phyloP scores from a whole-genome alignment of 306 rosid genomes.

The barrel medic (Medicago truncatula) region MtrunA17r5.0-ANR NC_053047.1:38842001-38842500 shows the following conservation, averaged over 20 bases:
- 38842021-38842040: background rate
- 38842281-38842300: background rate
- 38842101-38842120: slow-evolving; percentile 90
- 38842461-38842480: background rate
- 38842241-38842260: background rate
- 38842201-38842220: background rate
- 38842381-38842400: background rate
- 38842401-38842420: background rate
- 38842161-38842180: no score
- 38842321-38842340: background rate
- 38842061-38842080: slow-evolving; percentile 85
- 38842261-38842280: background rate
- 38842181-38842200: no score
- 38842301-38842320: background rate
- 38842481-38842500: background rate
- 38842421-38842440: background rate
- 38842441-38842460: background rate
- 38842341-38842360: background rate
- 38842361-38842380: background rate
- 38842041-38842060: slow-evolving; percentile 32
- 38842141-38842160: slow-evolving; percentile 20
- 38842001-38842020: background rate
- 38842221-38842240: background rate
- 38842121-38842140: slow-evolving; percentile 41
- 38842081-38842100: slow-evolving; percentile 96